phyloP scores from a whole-genome alignment of 805 yeast species.

The Starmerella stellata region DNA sequence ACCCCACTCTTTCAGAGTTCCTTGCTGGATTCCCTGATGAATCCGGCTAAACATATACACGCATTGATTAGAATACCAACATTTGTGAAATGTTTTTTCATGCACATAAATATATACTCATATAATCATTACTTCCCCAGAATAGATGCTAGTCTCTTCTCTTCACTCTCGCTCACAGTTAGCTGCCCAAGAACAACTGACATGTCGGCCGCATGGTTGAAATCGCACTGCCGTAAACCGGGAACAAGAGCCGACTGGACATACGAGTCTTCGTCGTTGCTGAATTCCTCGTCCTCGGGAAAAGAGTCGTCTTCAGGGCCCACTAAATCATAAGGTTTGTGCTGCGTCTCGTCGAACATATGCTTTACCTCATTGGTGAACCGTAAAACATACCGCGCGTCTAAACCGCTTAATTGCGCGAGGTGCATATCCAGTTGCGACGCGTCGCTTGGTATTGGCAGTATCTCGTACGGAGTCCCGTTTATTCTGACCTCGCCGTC shows the following conservation, averaged over 20 bases:
- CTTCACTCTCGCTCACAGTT: constrained; percentile 4
- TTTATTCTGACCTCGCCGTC: constrained; percentile 4
- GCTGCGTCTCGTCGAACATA: constrained; percentile 8
- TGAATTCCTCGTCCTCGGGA: constrained; percentile 4
- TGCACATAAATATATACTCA: no score
- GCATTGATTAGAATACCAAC: no score
- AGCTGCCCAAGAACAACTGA: constrained; percentile 4
- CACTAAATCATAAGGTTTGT: not conserved
- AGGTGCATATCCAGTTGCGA: constrained; percentile 14
- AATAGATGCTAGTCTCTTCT: constrained; percentile 1
- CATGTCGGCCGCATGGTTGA: constrained; percentile 6
- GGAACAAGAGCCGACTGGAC: constrained; percentile 13
- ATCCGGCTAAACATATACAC: no score
- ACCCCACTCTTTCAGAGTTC: no score
- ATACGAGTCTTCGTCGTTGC: constrained; percentile 9
- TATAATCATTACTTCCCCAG: no score
- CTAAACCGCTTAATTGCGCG: constrained; percentile 12
- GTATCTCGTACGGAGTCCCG: constrained; percentile 7
- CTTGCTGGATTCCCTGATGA: no score
- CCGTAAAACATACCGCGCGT: constrained; percentile 9
- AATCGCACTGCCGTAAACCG: constrained; percentile 11
- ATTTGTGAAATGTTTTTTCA: no score
- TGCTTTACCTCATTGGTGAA: constrained; percentile 11
- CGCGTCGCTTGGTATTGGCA: constrained; percentile 13
- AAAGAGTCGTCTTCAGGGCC: constrained; percentile 3